Percentiles rank a stretch among this genome's conserved stretches.
These are phyloP conservation scores for Calonectria ilicicola DNA, from an alignment of 2,329 filamentous ascomycete species.

Conservation along the genomic window DNA sequence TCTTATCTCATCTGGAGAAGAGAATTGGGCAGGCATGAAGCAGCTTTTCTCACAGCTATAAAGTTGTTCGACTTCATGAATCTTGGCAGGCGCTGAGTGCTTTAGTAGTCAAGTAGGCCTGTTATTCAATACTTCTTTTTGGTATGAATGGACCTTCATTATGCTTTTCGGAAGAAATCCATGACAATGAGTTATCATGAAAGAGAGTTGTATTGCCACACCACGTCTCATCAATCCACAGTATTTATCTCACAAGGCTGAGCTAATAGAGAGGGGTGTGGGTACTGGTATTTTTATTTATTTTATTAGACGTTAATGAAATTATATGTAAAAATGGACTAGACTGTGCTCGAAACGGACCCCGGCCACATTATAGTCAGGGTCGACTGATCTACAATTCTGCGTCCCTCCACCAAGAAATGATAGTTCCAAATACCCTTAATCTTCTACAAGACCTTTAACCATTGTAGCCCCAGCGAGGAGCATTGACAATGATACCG, in stretches of 20 bases:
- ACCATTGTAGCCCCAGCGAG: constrained; percentile 55
- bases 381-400: background rate
- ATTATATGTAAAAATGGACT: background rate
- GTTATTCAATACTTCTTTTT: too few species aligned
- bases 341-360: background rate
- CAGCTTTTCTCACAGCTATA: background rate
- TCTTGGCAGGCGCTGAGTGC: too few species aligned
- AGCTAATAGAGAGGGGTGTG: background rate
- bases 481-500: constrained; percentile 73
- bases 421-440: constrained; percentile 1
- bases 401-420: background rate
- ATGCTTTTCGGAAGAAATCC: too few species aligned
- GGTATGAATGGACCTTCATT: too few species aligned
- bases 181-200: too few species aligned
- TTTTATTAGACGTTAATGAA: background rate
- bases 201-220: too few species aligned
- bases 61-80: too few species aligned
- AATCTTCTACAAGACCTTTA: constrained; percentile 4
- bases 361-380: background rate
- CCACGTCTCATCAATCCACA: background rate
- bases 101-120: too few species aligned
- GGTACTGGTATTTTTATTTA: background rate
- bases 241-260: background rate
- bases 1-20: background rate
- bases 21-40: background rate